phyloP scores from a whole-genome alignment of 192 early-diverging fungal genomes.

The Mortierella alpina region DNA sequence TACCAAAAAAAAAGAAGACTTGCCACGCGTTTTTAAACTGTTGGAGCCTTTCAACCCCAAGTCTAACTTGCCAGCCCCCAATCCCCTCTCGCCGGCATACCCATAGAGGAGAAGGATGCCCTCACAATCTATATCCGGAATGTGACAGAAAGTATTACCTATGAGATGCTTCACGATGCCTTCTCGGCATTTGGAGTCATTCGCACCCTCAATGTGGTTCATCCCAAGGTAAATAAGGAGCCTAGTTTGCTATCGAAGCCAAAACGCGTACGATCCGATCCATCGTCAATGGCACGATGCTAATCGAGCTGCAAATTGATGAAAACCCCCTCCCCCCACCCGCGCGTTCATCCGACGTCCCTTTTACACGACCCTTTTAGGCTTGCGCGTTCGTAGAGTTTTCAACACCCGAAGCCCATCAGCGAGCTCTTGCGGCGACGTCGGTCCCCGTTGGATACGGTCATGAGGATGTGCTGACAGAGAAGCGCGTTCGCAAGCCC shows the following conservation, averaged over 20 bases:
- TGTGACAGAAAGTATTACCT: constrained; percentile 42
- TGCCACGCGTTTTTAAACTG: background rate
- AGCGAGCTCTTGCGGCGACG: constrained; percentile 48
- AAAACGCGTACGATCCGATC: background rate
- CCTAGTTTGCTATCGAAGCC: background rate
- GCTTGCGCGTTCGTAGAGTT: constrained; percentile 57
- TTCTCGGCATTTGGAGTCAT: constrained; percentile 55
- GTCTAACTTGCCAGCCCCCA: background rate
- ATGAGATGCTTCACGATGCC: constrained; percentile 50
- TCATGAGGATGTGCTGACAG: constrained; percentile 37
- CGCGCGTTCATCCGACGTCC: background rate
- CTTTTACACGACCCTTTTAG: background rate
- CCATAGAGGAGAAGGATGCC: constrained; percentile 40
- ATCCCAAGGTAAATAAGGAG: constrained; percentile 25
- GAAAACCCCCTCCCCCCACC: background rate
- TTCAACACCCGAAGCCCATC: constrained; percentile 35
- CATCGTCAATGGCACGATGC: background rate
- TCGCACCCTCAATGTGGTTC: constrained; percentile 32
- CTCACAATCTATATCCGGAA: constrained; percentile 54
- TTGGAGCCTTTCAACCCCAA: background rate
- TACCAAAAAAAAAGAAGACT: background rate
- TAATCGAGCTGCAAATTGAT: background rate
- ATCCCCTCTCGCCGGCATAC: background rate
- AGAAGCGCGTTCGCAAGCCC: constrained; percentile 41
- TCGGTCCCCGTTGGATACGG: constrained; percentile 40